phyloP scores from a whole-genome alignment of 768 basidiomycete genomes.

The Roridomyces roridus region DNA sequence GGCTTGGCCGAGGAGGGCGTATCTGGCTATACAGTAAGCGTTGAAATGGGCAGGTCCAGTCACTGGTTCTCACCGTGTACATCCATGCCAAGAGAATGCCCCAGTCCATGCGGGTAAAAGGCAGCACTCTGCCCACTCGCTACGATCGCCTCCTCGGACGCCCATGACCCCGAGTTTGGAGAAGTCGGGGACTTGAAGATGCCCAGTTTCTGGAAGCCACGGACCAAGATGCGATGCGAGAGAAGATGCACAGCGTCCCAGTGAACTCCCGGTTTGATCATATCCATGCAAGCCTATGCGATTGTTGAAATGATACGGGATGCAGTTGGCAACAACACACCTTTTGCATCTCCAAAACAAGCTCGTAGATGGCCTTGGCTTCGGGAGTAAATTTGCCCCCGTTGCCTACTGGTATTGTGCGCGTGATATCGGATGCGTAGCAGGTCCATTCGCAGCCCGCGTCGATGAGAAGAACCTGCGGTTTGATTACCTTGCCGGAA shows the following conservation, averaged over 20 bases:
- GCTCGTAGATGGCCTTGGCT: conserved; percentile 81
- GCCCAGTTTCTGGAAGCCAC: conserved; percentile 82
- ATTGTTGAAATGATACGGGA: neutral
- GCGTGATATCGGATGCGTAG: conserved; percentile 64
- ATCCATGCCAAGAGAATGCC: conserved; percentile 92
- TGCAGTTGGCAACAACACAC: conserved; percentile 41
- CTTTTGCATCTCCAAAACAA: conserved; percentile 91
- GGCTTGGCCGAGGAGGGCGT: conserved; percentile 85
- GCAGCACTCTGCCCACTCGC: conserved; percentile 78
- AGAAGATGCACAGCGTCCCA: conserved; percentile 90
- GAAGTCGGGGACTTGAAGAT: conserved; percentile 74
- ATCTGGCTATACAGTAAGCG: conserved; percentile 43
- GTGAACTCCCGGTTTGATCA: conserved; percentile 78
- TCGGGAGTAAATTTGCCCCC: conserved; percentile 87
- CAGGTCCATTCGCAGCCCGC: conserved; percentile 89
- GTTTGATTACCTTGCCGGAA: conserved; percentile 50
- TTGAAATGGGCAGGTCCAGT: no score
- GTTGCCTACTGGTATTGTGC: conserved; percentile 93
- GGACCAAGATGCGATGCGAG: conserved; percentile 83
- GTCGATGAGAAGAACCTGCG: conserved; percentile 88
- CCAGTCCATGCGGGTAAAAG: conserved; percentile 95
- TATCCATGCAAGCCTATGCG: conserved; percentile 69
- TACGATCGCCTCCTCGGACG: conserved; percentile 72
- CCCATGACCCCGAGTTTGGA: conserved; percentile 58
- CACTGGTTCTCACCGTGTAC: conserved; percentile 63